Base-by-base conservation (phyloP, 345 rosid genomes). In the Euphorbia tirucalli region DNA sequence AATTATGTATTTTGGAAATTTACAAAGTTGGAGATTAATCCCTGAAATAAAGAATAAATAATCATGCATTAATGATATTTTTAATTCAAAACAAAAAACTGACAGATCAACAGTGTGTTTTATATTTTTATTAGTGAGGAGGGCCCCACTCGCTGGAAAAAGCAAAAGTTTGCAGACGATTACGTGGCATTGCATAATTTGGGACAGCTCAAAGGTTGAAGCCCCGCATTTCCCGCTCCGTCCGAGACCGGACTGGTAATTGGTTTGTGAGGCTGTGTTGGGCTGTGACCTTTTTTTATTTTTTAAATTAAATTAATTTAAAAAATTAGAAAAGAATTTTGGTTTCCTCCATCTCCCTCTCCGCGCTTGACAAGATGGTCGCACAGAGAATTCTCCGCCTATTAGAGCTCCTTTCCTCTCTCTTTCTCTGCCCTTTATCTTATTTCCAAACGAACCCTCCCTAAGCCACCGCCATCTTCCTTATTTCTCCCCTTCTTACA, bases 371-470 rank as follows among this genome's bases (percentile, higher is more conserved):
- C 70, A 18, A 44, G 25, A 50, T 72, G 75, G 68, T 7, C 14
- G 31, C 18, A 49, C 37, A 50, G 61, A 55, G 75, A 72, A 16
- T 55, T 55, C 56, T 73, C n/a, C 65, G 76, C 58, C 76, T 65
- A 65, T 43, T 30, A 44, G 24, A 25, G 8, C 24, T 25, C 56
- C 18, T 21, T 7, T 10, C 68, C 27, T 14, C 49, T 37, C 68
- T 43, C 32, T 43, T 11, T 4, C 68, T 39, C 7, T 9, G 44
- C 27, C 37, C 16, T 35, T 13, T 21, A 19, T 43, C 43, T 16
- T 11, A 10, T 49, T 54, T n/a, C n/a, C n/a, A n/a, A n/a, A n/a
- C n/a, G n/a, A n/a, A n/a, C n/a, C n/a, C n/a, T n/a, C n/a, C n/a
- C n/a, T n/a, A n/a, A n/a, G n/a, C n/a, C n/a, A n/a, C n/a, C n/a